phyloP scores from a whole-genome alignment of 1,284 basidiomycete genomes.

The Pholiota adiposa region DNA sequence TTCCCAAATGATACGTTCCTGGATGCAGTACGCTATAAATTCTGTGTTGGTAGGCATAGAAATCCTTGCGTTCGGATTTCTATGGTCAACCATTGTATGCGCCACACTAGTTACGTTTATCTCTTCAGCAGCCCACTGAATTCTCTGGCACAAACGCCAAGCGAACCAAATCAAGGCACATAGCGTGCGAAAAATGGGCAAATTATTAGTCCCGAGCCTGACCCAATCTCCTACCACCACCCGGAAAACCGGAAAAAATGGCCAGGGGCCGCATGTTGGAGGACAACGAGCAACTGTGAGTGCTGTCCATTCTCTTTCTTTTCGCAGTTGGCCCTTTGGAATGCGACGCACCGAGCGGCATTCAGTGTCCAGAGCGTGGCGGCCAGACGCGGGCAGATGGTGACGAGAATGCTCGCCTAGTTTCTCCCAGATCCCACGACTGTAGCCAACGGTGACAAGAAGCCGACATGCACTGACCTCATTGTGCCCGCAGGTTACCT shows the following conservation, averaged over 20 bases:
- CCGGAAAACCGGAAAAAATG: conserved; percentile 1
- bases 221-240: not conserved
- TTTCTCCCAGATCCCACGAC: not conserved
- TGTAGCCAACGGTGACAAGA: not conserved
- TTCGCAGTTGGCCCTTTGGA: not conserved
- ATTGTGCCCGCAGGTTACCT: not conserved
- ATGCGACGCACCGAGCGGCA: not conserved
- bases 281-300: conserved; percentile 11
- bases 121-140: no score
- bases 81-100: no score
- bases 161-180: not conserved
- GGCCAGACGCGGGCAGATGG: not conserved
- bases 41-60: no score
- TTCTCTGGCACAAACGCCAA: not conserved
- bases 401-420: not conserved
- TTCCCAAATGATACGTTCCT: no score
- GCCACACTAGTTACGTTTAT: no score
- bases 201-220: not conserved
- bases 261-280: conserved; percentile 3
- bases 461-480: not conserved
- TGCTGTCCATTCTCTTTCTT: not conserved
- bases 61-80: no score
- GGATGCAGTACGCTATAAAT: no score
- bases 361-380: not conserved
- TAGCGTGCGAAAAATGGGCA: not conserved